Evolutionary conservation across 1,139 yeast genomes (phyloP).

Genomic region (Blastobotrys arbuscula): DNA sequence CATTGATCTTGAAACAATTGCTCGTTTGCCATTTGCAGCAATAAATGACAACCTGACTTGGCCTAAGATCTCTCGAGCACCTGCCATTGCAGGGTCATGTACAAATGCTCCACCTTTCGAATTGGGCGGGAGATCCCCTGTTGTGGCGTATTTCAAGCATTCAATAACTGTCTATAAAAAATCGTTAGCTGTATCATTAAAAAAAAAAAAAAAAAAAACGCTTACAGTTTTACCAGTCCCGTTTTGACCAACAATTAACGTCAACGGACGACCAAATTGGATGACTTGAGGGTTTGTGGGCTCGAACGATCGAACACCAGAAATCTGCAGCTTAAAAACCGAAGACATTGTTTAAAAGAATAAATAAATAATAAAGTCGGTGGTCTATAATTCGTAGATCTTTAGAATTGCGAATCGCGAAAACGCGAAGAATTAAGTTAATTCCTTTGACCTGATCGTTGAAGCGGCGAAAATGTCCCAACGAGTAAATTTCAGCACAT

Average conservation of each 20-base stretch:
- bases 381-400: too few relatives aligned
- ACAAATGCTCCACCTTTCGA: constrained; percentile 95
- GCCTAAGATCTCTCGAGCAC: constrained; percentile 74
- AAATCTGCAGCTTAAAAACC: constrained; percentile 59
- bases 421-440: too few relatives aligned
- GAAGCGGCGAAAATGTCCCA: too few relatives aligned
- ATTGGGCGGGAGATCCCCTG: constrained; percentile 95
- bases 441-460: too few relatives aligned
- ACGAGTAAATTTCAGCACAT: too few relatives aligned
- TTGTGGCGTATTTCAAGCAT: constrained; percentile 87
- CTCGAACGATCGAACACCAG: constrained; percentile 88
- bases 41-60: constrained; percentile 86
- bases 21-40: constrained; percentile 64
- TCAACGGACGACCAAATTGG: constrained; percentile 84
- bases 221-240: constrained; percentile 90
- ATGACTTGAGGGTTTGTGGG: constrained; percentile 78
- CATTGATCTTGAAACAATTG: constrained; percentile 84
- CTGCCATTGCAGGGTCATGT: constrained; percentile 75
- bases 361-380: too few relatives aligned
- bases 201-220: not conserved
- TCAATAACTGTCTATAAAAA: constrained; percentile 67
- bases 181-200: not conserved
- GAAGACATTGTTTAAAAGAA: too few relatives aligned
- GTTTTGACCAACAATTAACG: constrained; percentile 91
- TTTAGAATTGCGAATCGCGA: too few relatives aligned